These are phyloP conservation scores for Gastrodia elata DNA, from an alignment of 106 monocot species.

Conservation along the genomic window DNA sequence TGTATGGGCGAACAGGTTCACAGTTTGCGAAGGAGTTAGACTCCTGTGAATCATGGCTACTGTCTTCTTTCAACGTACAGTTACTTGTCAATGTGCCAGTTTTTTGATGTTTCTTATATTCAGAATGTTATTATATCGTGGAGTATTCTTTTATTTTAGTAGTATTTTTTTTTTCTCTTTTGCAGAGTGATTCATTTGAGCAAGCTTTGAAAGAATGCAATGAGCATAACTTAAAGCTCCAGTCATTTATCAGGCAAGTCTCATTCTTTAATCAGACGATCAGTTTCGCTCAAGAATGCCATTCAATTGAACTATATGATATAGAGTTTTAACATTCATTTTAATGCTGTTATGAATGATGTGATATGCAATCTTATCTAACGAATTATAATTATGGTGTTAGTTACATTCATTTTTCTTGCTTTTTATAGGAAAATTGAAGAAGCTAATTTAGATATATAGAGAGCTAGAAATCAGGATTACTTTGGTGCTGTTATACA, in stretches of 20 bases:
- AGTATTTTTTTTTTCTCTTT: slow-evolving; percentile 11
- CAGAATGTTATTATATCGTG: background rate
- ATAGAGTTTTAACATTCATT: background rate
- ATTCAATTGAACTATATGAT: background rate
- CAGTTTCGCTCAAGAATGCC: background rate
- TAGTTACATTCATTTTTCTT: background rate
- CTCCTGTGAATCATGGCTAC: slow-evolving; percentile 48
- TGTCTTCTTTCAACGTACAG: slow-evolving; percentile 54
- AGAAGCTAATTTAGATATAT: slow-evolving; percentile 59
- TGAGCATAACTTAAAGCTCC: slow-evolving; percentile 64
- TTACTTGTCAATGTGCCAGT: background rate
- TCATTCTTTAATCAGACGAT: too few relatives aligned
- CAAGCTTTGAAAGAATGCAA: slow-evolving; percentile 78
- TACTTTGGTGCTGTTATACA: slow-evolving; percentile 86
- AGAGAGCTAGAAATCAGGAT: slow-evolving; percentile 85
- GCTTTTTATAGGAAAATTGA: slow-evolving; percentile 51
- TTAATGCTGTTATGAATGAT: background rate
- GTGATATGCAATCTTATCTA: background rate
- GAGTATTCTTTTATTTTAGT: slow-evolving; percentile 8
- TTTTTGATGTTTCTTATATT: background rate
- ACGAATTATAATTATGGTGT: background rate
- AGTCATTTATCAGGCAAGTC: slow-evolving; percentile 62
- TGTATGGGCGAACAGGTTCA: slow-evolving; percentile 71
- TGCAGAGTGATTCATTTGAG: slow-evolving; percentile 69
- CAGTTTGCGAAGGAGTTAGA: slow-evolving; percentile 55